Base-by-base conservation (phyloP, 768 basidiomycete genomes). In the Gloeopeniophorella convolvens region DNA sequence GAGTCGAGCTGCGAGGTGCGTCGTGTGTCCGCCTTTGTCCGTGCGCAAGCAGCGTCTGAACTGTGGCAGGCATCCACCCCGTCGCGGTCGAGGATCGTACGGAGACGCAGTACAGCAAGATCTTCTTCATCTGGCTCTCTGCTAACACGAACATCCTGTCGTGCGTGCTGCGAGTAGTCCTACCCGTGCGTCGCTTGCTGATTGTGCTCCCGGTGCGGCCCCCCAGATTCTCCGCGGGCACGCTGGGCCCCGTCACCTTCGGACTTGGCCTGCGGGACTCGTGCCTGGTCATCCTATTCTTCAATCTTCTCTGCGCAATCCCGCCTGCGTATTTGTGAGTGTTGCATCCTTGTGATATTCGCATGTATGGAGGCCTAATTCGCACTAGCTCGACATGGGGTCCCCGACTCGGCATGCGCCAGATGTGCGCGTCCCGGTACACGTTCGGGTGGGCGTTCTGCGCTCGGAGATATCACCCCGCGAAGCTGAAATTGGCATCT, bases 371-470 rank as follows among this genome's bases (percentile, higher is more conserved):
- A 12, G 1, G 18, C 2, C 10, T 33, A 3, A 34, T 4, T 13
- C 21, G 26, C 10, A 42, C 42, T 16, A 78, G 76, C 51, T 66
- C 78, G n/a, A 79, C 82, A 3, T 88, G 86, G 67, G 87, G 89
- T 10, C 86, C 89, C 0, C 82, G 80, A 62, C 69, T 85, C 1
- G 92, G 92, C 10, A 76, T 84, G 60, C 76, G 89, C 16, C 84
- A 91, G 59, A 89, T 93, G 86, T 79, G 88, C 20, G 76, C 79
- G 36, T 82, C 89, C 3, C 67, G 79, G 21, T 82, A 79, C 61
- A 75, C 67, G 47, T 78, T 79, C 57, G 79, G 79, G 74, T 75
- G 12, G 7, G 68, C 60, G 61, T 63, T 42, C 69, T 12, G 16
- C 12, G 21, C 5, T 23, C 23, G 5, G 39, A 1, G 39, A 24